Evolutionary conservation across 2,329 filamentous ascomycete species (phyloP).

Genomic region (Orbilia javanica): DNA sequence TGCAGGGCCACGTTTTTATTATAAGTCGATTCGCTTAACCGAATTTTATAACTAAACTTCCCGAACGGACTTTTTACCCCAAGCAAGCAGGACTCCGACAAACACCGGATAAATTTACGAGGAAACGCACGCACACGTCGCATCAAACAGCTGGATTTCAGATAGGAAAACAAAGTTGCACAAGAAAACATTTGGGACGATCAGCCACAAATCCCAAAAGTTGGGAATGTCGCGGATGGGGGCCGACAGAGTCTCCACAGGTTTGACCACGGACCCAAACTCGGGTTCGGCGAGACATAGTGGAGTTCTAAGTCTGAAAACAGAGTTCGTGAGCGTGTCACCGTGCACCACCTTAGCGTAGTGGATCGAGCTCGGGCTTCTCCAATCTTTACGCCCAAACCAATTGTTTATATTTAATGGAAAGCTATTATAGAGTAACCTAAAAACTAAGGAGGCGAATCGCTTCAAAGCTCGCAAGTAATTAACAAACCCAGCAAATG

Average conservation of each 20-base stretch:
- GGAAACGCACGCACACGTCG: slow-evolving; percentile 33
- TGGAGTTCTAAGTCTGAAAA: slow-evolving; percentile 1
- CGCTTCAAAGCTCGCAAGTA: slow-evolving; percentile 33
- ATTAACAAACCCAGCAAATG: slow-evolving; percentile 14
- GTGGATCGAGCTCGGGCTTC: slow-evolving; percentile 22
- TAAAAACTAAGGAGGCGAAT: slow-evolving; percentile 31
- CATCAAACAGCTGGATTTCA: slow-evolving; percentile 12
- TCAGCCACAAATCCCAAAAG: background rate
- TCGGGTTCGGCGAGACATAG: background rate
- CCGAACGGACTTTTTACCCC: slow-evolving; percentile 38
- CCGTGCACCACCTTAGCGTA: slow-evolving; percentile 20
- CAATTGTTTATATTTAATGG: slow-evolving; percentile 30
- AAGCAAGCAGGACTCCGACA: slow-evolving; percentile 21
- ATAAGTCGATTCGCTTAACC: slow-evolving; percentile 53
- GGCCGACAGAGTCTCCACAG: background rate
- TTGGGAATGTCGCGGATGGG: background rate
- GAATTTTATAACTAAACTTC: slow-evolving; percentile 55
- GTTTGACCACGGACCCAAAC: background rate
- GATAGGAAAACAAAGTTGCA: background rate
- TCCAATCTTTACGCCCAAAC: slow-evolving; percentile 19
- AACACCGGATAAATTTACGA: slow-evolving; percentile 52
- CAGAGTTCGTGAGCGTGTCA: slow-evolving; percentile 10
- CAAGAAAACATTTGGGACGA: too few species aligned
- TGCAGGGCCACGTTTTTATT: slow-evolving; percentile 55
- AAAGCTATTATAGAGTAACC: slow-evolving; percentile 24